phyloP scores from a whole-genome alignment of 495 filamentous ascomycete species.

The Stereocaulon alpinum region DNA sequence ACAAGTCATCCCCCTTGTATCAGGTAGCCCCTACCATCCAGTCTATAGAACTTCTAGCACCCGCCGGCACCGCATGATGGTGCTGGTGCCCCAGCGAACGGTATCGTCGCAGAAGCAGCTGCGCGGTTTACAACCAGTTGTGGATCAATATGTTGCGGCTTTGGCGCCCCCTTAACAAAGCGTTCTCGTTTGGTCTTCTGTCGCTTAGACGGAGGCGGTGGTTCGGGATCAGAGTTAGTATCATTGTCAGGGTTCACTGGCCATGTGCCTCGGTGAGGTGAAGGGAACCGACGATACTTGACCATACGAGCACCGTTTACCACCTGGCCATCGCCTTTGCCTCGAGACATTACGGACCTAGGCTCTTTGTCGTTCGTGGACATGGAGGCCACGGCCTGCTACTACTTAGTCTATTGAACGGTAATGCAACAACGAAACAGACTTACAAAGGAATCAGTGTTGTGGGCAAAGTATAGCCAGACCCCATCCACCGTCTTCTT shows the following conservation, averaged over 20 bases:
- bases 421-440: not conserved
- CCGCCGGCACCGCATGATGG: too few relatives aligned
- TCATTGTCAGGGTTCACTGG: constrained; percentile 3
- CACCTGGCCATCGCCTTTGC: constrained; percentile 25
- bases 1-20: not conserved
- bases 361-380: constrained; percentile 59
- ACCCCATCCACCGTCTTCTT: constrained; percentile 64
- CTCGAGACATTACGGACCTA: constrained; percentile 74
- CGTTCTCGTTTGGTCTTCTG: constrained; percentile 3
- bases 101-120: too few relatives aligned
- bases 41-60: too few relatives aligned
- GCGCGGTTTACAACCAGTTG: too few relatives aligned
- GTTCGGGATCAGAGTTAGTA: not conserved
- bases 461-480: constrained; percentile 80
- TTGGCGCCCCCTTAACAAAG: not conserved
- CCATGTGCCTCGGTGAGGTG: constrained; percentile 14
- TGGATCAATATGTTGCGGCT: not conserved
- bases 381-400: constrained; percentile 74
- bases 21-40: too few relatives aligned
- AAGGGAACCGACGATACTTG: constrained; percentile 16
- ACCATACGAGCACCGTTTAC: constrained; percentile 18
- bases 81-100: too few relatives aligned
- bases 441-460: constrained; percentile 76
- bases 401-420: constrained; percentile 25
- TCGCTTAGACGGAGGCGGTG: constrained; percentile 7